Percentiles rank a stretch among this genome's conserved stretches.
Conservation (phyloP, 2,329 filamentous ascomycete genomes). For the Conoideocrella luteorostrata region DNA sequence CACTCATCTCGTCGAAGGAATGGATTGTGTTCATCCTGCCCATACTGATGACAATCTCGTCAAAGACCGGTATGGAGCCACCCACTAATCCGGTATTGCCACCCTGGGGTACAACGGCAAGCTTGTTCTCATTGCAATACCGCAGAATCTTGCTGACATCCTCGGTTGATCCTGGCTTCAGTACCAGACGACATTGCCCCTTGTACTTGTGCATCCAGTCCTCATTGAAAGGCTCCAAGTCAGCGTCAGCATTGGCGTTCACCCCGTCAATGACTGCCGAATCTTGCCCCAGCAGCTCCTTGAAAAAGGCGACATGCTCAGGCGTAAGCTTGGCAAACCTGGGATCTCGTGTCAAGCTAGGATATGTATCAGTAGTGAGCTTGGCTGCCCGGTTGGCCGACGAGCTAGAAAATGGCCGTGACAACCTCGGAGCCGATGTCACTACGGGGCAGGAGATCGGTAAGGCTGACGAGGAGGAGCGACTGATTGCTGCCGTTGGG, state of each 20-base stretch:
- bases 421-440: constrained; percentile 22
- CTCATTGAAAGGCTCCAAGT: constrained; percentile 86
- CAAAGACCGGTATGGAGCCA: constrained; percentile 92
- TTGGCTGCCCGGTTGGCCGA: constrained; percentile 34
- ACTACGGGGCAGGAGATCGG: constrained; percentile 15
- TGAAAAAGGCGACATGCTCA: constrained; percentile 80
- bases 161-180: constrained; percentile 78
- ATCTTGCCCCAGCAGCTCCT: constrained; percentile 67
- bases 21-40: constrained; percentile 85
- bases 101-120: constrained; percentile 94
- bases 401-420: constrained; percentile 16
- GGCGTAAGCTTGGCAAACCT: constrained; percentile 67
- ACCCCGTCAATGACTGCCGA: constrained; percentile 82
- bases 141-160: constrained; percentile 86
- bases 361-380: constrained; percentile 82
- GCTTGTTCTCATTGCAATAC: constrained; percentile 89
- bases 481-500: background rate
- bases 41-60: constrained; percentile 93
- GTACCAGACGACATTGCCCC: constrained; percentile 78
- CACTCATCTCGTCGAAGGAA: constrained; percentile 89
- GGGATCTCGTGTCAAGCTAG: constrained; percentile 70
- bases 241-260: constrained; percentile 61
- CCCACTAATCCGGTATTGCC: constrained; percentile 96
- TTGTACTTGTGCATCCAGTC: constrained; percentile 99
- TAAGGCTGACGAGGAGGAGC: constrained; percentile 4